phyloP scores from a whole-genome alignment of 805 yeast species.

The Suhomyces faveliae region DNA sequence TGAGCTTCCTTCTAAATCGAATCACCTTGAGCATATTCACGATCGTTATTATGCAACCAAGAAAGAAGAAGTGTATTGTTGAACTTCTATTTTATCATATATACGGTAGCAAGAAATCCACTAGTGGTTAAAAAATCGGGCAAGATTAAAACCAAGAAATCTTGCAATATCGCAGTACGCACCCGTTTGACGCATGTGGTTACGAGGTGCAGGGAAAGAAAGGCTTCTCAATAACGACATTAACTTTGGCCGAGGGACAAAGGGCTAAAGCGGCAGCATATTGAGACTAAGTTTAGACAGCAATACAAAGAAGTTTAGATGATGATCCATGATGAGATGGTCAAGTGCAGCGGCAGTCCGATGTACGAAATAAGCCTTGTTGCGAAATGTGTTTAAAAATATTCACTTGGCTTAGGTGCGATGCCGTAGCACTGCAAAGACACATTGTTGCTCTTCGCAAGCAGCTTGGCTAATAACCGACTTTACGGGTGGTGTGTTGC shows the following conservation, averaged over 20 bases:
- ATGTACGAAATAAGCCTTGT: background rate
- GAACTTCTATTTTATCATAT: background rate
- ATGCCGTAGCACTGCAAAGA: too few species aligned
- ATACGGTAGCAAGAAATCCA: background rate
- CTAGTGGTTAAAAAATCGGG: background rate
- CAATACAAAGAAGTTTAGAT: background rate
- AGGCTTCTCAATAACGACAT: background rate
- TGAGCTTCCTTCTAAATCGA: slow-evolving; percentile 14
- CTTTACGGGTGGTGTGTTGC: too few species aligned
- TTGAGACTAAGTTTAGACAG: background rate
- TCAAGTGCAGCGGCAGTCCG: background rate
- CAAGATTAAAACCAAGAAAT: background rate
- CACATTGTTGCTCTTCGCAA: too few species aligned
- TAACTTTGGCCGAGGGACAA: too few species aligned
- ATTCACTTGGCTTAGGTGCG: too few species aligned
- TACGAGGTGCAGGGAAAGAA: background rate
- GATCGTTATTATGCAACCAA: background rate
- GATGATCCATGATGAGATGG: background rate
- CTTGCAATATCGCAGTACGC: background rate
- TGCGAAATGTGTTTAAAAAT: background rate
- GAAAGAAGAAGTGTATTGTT: background rate
- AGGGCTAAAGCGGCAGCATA: background rate
- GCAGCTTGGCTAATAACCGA: too few species aligned
- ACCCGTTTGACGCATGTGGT: background rate
- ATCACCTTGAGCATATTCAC: background rate